phyloP scores from a whole-genome alignment of 495 filamentous ascomycete species.

The Xylaria castorea region DNA sequence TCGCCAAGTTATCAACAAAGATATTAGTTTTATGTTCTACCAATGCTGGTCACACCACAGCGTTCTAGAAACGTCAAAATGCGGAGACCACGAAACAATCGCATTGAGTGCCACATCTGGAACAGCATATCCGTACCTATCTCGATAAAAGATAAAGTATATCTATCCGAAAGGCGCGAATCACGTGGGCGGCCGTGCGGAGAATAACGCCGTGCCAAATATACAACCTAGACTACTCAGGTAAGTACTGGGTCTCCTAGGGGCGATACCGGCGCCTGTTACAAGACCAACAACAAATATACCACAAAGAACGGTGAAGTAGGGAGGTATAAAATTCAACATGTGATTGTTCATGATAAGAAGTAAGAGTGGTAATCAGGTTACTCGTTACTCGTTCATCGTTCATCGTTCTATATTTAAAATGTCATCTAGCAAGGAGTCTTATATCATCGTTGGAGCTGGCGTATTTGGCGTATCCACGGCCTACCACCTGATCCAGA shows the following conservation, averaged over 20 bases:
- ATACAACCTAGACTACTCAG: background rate
- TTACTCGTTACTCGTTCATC: no score
- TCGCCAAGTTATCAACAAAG: background rate
- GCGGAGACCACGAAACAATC: slow-evolving; percentile 1
- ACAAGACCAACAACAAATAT: background rate
- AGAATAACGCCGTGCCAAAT: slow-evolving; percentile 13
- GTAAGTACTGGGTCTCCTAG: slow-evolving; percentile 3
- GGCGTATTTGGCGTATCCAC: slow-evolving; percentile 73
- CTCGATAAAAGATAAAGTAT: background rate
- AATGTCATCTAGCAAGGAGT: slow-evolving; percentile 35
- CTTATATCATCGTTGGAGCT: slow-evolving; percentile 67
- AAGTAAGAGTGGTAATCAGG: background rate
- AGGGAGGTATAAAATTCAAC: background rate
- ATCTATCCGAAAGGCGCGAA: background rate
- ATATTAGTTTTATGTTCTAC: background rate
- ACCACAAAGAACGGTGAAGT: background rate
- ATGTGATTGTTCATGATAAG: background rate
- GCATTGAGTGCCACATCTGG: background rate
- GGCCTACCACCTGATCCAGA: slow-evolving; percentile 62
- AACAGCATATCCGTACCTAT: slow-evolving; percentile 4
- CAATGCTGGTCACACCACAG: background rate
- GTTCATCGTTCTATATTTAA: background rate
- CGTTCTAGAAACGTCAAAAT: background rate
- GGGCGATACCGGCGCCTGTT: slow-evolving; percentile 20
- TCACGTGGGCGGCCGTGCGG: slow-evolving; percentile 26